These are phyloP conservation scores for Hypoxylon sp. DNA, from an alignment of 2,329 filamentous ascomycete species.

Conservation along the genomic window DNA sequence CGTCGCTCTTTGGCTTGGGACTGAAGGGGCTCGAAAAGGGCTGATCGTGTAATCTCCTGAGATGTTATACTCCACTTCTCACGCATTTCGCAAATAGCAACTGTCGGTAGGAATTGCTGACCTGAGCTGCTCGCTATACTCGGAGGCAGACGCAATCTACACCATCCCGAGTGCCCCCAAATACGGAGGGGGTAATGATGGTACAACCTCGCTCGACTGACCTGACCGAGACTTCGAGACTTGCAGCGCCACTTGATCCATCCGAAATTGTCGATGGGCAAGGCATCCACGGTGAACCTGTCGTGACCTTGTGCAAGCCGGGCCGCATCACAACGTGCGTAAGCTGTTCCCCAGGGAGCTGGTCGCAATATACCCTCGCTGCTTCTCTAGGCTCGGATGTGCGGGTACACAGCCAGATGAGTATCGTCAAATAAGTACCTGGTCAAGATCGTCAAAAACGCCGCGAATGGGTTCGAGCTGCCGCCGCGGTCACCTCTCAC, in stretches of 20 bases:
- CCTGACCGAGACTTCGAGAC: conserved; percentile 41
- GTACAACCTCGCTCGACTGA: conserved; percentile 47
- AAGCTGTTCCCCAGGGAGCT: conserved; percentile 33
- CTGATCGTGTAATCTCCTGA: conserved; percentile 2
- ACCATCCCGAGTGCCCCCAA: conserved; percentile 45
- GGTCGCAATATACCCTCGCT: not conserved
- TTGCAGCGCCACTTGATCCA: conserved; percentile 39
- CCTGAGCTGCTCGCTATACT: conserved; percentile 27
- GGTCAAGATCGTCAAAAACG: too few species aligned
- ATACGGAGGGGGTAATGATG: conserved; percentile 42
- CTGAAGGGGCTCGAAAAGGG: not conserved
- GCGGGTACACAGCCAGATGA: not conserved
- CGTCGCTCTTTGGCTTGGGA: not conserved
- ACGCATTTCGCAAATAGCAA: conserved; percentile 15
- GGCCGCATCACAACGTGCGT: conserved; percentile 47
- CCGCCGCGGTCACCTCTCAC: conserved; percentile 38
- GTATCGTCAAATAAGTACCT: conserved; percentile 9
- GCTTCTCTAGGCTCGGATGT: not conserved
- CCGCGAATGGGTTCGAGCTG: conserved; percentile 41
- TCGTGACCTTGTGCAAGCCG: conserved; percentile 41
- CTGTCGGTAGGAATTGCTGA: conserved; percentile 9
- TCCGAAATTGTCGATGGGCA: conserved; percentile 41
- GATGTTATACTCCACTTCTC: conserved; percentile 9
- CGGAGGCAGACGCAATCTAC: conserved; percentile 45
- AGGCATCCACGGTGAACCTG: conserved; percentile 37